A percentile compares a stretch with the other conserved stretches of the same genome.
These are phyloP conservation scores for Diaporthe sp. DNA, from an alignment of 2,329 filamentous ascomycete species.

Conservation along the genomic window DNA sequence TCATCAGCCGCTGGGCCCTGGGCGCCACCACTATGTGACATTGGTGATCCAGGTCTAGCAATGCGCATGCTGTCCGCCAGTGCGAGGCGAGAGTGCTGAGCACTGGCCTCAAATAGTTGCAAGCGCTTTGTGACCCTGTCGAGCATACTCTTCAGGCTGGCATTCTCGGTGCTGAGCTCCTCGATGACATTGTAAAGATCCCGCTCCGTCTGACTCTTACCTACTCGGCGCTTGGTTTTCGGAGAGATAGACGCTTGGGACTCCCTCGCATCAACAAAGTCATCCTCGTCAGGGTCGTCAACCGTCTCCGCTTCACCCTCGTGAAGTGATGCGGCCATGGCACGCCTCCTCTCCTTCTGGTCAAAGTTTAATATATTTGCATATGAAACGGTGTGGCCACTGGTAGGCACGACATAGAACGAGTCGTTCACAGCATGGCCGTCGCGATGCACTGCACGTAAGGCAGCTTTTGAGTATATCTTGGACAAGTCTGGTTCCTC, in stretches of 20 bases:
- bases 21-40: slow-evolving; percentile 44
- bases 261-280: slow-evolving; percentile 90
- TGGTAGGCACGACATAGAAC: slow-evolving; percentile 95
- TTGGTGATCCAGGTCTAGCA: slow-evolving; percentile 66
- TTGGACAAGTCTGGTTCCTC: slow-evolving; percentile 81
- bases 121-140: slow-evolving; percentile 88
- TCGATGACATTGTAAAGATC: slow-evolving; percentile 78
- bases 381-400: slow-evolving; percentile 92
- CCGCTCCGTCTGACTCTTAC: slow-evolving; percentile 53
- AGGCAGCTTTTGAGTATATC: slow-evolving; percentile 86
- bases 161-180: slow-evolving; percentile 89
- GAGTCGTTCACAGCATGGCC: slow-evolving; percentile 75
- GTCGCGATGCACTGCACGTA: slow-evolving; percentile 80
- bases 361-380: slow-evolving; percentile 84
- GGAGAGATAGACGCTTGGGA: slow-evolving; percentile 60
- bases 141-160: slow-evolving; percentile 83
- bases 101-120: slow-evolving; percentile 93
- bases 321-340: slow-evolving; percentile 60
- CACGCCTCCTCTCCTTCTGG: slow-evolving; percentile 72
- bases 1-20: slow-evolving; percentile 54
- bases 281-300: slow-evolving; percentile 78
- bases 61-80: slow-evolving; percentile 85
- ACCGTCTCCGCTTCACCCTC: slow-evolving; percentile 49
- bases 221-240: slow-evolving; percentile 51
- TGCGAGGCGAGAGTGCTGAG: slow-evolving; percentile 86